Conservation (phyloP, 352 stramenopile species). For the Aphanomyces astaci region DNA sequence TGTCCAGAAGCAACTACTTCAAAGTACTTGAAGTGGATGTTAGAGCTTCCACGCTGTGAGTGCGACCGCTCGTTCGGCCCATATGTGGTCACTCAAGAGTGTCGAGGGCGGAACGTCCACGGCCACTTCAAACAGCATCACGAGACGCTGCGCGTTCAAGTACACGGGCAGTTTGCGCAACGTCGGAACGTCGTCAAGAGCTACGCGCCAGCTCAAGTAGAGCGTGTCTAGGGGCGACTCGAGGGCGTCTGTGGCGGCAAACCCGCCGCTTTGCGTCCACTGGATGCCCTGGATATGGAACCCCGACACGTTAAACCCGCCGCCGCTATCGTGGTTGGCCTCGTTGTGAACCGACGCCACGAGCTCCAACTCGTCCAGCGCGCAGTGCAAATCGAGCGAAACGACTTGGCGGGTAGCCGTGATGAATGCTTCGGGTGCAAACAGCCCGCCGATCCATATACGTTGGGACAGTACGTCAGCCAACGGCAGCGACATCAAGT, state of each 20-base stretch:
- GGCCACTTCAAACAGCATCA: conserved; percentile 76
- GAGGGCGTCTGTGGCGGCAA: conserved; percentile 70
- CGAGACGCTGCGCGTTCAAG: conserved; percentile 58
- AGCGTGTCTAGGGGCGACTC: conserved; percentile 56
- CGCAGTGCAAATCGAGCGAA: conserved; percentile 66
- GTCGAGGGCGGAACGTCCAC: conserved; percentile 42
- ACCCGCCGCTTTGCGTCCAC: conserved; percentile 50
- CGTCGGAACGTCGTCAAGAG: conserved; percentile 26
- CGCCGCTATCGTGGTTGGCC: conserved; percentile 31
- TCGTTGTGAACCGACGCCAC: conserved; percentile 55
- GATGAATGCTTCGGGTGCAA: conserved; percentile 89
- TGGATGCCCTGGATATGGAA: conserved; percentile 78
- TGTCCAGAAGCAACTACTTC: no score
- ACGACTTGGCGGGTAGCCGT: conserved; percentile 87
- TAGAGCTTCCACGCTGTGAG: conserved; percentile 65
- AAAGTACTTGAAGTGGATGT: no score
- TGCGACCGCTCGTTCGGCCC: conserved; percentile 74
- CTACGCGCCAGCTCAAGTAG: conserved; percentile 66
- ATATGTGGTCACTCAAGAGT: conserved; percentile 49
- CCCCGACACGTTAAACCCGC: conserved; percentile 54
- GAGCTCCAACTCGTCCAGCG: conserved; percentile 82
- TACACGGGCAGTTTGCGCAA: conserved; percentile 77
- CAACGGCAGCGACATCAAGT: conserved; percentile 30
- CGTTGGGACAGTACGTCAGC: conserved; percentile 23
- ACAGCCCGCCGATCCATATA: conserved; percentile 89